Evolutionary conservation across 2,329 filamentous ascomycete species (phyloP).

Genomic region (Knoxdaviesia capensis): DNA sequence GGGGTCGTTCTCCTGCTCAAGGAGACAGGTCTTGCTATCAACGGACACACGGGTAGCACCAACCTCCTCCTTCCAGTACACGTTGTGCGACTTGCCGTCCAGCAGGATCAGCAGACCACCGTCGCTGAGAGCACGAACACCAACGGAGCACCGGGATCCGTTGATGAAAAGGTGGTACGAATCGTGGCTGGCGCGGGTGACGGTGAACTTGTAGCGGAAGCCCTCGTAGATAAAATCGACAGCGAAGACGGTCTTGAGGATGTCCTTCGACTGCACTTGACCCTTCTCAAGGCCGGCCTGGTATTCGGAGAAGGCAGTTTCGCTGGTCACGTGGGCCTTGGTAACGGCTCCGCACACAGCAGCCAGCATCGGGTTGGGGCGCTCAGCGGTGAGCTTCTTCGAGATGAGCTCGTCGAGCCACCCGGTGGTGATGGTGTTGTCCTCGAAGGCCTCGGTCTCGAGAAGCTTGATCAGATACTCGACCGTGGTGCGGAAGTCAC

Average conservation of each 20-base stretch:
- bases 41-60: constrained; percentile 89
- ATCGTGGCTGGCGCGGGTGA: constrained; percentile 75
- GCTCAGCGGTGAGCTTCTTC: constrained; percentile 90
- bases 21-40: constrained; percentile 91
- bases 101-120: constrained; percentile 84
- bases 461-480: constrained; percentile 98
- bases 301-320: constrained; percentile 75
- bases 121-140: constrained; percentile 79
- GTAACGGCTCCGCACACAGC: constrained; percentile 88
- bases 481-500: constrained; percentile 95
- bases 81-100: constrained; percentile 83
- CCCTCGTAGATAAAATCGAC: constrained; percentile 99
- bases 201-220: constrained; percentile 91
- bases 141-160: constrained; percentile 86
- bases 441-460: constrained; percentile 94
- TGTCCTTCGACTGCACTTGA: constrained; percentile 90
- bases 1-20: constrained; percentile 97
- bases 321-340: constrained; percentile 88
- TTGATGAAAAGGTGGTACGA: constrained; percentile 99
- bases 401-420: constrained; percentile 98
- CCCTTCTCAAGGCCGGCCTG: constrained; percentile 81
- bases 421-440: constrained; percentile 96
- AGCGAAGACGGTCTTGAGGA: constrained; percentile 92
- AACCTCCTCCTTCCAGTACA: constrained; percentile 99
- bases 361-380: constrained; percentile 83